Evolutionary conservation across 768 basidiomycete species (phyloP).

Genomic region (Boletus sp.): DNA sequence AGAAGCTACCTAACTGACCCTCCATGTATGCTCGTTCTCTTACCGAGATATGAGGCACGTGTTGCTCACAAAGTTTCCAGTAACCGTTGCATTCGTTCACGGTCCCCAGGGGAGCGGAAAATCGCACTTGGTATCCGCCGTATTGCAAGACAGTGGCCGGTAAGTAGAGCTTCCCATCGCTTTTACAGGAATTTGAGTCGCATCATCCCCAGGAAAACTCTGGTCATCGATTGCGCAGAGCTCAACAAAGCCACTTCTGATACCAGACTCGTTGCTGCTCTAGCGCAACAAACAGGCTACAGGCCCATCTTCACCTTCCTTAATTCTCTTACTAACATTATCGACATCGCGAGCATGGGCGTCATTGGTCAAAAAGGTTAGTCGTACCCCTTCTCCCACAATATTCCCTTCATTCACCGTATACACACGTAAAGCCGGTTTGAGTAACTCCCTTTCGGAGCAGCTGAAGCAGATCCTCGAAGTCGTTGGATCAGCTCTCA

Average conservation of each 20-base stretch:
- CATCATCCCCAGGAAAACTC: constrained; percentile 47
- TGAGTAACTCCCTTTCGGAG: constrained; percentile 74
- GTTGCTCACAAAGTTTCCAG: constrained; percentile 35
- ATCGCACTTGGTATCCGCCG: constrained; percentile 50
- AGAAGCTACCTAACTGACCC: constrained; percentile 72
- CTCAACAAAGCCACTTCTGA: constrained; percentile 72
- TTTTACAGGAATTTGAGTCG: not conserved
- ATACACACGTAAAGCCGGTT: constrained; percentile 55
- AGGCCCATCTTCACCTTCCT: constrained; percentile 87
- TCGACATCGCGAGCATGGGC: constrained; percentile 91
- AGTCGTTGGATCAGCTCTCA: constrained; percentile 71
- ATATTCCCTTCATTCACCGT: not conserved
- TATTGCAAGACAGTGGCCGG: constrained; percentile 57
- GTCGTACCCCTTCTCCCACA: not conserved
- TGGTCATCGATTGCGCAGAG: constrained; percentile 83
- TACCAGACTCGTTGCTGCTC: constrained; percentile 55
- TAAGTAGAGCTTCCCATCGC: constrained; percentile 19
- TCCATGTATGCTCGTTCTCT: constrained; percentile 51
- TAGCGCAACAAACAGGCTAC: constrained; percentile 86
- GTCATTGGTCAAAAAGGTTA: constrained; percentile 93
- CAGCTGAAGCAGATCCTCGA: constrained; percentile 85
- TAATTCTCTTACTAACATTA: constrained; percentile 73
- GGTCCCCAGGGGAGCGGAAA: constrained; percentile 87
- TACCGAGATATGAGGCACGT: not conserved
- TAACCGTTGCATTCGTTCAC: constrained; percentile 74